phyloP scores from a whole-genome alignment of 768 basidiomycete genomes.

The Phlegmacium glaucopus region DNA sequence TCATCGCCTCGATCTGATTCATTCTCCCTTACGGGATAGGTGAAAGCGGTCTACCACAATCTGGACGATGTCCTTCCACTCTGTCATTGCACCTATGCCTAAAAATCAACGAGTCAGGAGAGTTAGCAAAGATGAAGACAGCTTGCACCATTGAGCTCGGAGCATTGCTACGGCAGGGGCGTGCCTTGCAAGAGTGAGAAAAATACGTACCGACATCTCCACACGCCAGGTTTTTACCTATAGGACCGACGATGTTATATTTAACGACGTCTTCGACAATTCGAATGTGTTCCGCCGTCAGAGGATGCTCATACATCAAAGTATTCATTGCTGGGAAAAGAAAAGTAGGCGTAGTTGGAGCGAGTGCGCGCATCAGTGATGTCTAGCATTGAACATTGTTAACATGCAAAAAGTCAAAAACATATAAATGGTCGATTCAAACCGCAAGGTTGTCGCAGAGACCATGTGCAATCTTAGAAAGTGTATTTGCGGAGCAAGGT shows the following conservation, averaged over 20 bases:
- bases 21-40: conserved; percentile 16
- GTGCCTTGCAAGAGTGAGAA: background rate
- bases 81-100: conserved; percentile 95
- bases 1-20: background rate
- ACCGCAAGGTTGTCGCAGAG: conserved; percentile 90
- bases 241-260: conserved; percentile 83
- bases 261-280: conserved; percentile 70
- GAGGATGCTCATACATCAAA: conserved; percentile 92
- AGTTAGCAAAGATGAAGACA: background rate
- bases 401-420: background rate
- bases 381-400: conserved; percentile 37
- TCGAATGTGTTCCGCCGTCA: conserved; percentile 82
- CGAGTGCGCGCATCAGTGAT: conserved; percentile 79
- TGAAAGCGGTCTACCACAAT: conserved; percentile 60
- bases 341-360: conserved; percentile 82
- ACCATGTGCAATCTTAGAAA: conserved; percentile 89
- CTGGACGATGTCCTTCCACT: conserved; percentile 87
- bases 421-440: background rate
- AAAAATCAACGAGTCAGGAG: background rate
- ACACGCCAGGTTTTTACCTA: conserved; percentile 86
- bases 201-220: conserved; percentile 76
- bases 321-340: conserved; percentile 99
- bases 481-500: conserved; percentile 95
- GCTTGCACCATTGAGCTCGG: too few relatives aligned
- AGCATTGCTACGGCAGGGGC: too few relatives aligned